Percentiles rank a stretch among this genome's conserved stretches.
These are phyloP conservation scores for Cytospora piceicola DNA, from an alignment of 2,329 filamentous ascomycete genomes.

Conservation along the genomic window DNA sequence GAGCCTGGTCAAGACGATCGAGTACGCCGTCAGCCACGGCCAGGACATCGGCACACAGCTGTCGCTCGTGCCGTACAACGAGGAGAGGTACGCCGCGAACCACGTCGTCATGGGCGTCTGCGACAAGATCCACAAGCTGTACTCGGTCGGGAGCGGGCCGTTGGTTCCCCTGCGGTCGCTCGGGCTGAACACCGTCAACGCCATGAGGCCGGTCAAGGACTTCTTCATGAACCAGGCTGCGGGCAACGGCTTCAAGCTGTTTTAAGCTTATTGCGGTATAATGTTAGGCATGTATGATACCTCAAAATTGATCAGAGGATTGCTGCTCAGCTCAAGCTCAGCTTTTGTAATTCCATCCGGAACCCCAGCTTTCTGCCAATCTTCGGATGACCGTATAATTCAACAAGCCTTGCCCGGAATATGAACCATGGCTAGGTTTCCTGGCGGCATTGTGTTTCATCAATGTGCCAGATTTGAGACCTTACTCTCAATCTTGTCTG, in stretches of 20 bases:
- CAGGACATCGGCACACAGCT: slow-evolving; percentile 83
- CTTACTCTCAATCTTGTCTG: not conserved
- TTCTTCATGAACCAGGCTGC: slow-evolving; percentile 81
- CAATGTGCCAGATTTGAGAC: not conserved
- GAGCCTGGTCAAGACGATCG: slow-evolving; percentile 74
- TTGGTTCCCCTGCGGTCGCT: slow-evolving; percentile 78
- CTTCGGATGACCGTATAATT: not conserved
- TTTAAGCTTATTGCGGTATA: slow-evolving; percentile 28
- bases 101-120: slow-evolving; percentile 77
- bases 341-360: not conserved
- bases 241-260: slow-evolving; percentile 55
- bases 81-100: slow-evolving; percentile 82
- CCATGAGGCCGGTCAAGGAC: slow-evolving; percentile 74
- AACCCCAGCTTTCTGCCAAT: not conserved
- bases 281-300: not conserved
- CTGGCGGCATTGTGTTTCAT: not conserved
- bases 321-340: not conserved
- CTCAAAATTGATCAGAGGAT: not conserved
- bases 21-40: slow-evolving; percentile 77
- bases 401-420: not conserved
- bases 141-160: slow-evolving; percentile 78
- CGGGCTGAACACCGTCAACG: slow-evolving; percentile 77
- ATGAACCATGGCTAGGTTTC: not conserved
- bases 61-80: slow-evolving; percentile 79
- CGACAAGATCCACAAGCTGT: slow-evolving; percentile 92